These are phyloP conservation scores for Amphicarpaea edgeworthii DNA, from an alignment of 306 rosid species.

Conservation along the genomic window DNA sequence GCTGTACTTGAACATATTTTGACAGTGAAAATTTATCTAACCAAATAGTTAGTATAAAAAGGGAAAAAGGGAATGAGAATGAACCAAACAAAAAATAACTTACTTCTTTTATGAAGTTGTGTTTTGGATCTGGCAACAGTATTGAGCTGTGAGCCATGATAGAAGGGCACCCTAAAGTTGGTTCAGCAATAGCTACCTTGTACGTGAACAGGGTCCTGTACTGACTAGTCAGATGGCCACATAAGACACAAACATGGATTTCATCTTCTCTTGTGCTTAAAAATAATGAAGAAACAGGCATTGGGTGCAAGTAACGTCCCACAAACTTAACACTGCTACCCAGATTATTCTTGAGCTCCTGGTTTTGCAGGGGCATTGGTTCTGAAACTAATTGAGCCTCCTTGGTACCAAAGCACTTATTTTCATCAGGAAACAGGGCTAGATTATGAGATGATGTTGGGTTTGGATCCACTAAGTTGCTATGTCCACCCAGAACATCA, in stretches of 20 bases:
- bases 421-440: conserved; percentile 37
- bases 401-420: conserved; percentile 46
- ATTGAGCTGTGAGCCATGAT: conserved; percentile 69
- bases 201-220: conserved; percentile 68
- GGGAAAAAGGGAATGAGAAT: conserved; percentile 15
- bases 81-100: conserved; percentile 50
- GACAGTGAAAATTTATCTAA: conserved; percentile 23
- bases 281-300: conserved; percentile 70
- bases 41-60: conserved; percentile 22
- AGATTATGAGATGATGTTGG: conserved; percentile 49
- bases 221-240: conserved; percentile 61
- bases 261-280: conserved; percentile 60
- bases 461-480: conserved; percentile 44
- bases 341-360: conserved; percentile 54
- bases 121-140: conserved; percentile 61
- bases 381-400: conserved; percentile 52
- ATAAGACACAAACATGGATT: conserved; percentile 69
- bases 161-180: conserved; percentile 72
- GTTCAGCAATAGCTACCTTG: conserved; percentile 61
- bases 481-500: conserved; percentile 50
- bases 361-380: conserved; percentile 42
- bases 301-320: conserved; percentile 80
- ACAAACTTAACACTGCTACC: conserved; percentile 59
- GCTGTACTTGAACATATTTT: neutral
- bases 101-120: conserved; percentile 65